Evolutionary conservation across 371 early-diverging fungal species (phyloP).

Genomic region (Parasitella parasitica): DNA sequence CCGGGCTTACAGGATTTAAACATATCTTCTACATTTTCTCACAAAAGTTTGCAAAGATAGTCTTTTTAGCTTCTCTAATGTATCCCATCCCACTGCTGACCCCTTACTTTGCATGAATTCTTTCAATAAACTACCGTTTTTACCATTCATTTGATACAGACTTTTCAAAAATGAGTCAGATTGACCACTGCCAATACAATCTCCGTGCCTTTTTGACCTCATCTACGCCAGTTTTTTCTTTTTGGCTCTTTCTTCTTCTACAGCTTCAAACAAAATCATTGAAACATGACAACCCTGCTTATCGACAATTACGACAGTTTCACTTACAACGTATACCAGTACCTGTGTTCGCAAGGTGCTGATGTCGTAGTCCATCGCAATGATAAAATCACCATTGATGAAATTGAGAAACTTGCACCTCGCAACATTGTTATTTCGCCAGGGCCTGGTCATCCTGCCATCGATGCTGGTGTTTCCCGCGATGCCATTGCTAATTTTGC

Average conservation of each 20-base stretch:
- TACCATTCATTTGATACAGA: no score
- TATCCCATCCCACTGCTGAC: not conserved
- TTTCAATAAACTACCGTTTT: not conserved
- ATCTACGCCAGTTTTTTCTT: not conserved
- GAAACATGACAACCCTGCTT: conserved; percentile 80
- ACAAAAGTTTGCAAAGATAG: not conserved
- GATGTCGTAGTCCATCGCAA: conserved; percentile 90
- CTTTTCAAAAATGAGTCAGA: conserved; percentile 11
- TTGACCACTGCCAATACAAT: conserved; percentile 7
- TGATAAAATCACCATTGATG: conserved; percentile 86
- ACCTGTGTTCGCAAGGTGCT: conserved; percentile 87
- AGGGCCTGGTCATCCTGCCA: conserved; percentile 92
- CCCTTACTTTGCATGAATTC: not conserved
- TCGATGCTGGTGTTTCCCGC: conserved; percentile 88
- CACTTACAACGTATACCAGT: conserved; percentile 97
- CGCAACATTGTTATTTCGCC: conserved; percentile 94
- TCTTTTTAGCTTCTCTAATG: not conserved
- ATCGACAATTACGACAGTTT: conserved; percentile 99
- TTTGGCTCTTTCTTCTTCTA: not conserved
- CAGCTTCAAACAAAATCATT: not conserved
- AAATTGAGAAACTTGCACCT: conserved; percentile 79
- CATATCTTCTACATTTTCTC: not conserved
- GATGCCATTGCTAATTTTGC: conserved; percentile 82
- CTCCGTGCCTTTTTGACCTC: not conserved
- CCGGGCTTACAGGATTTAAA: not conserved